phyloP scores from a whole-genome alignment of 345 rosid species.

The Lepidium sativum region DNA sequence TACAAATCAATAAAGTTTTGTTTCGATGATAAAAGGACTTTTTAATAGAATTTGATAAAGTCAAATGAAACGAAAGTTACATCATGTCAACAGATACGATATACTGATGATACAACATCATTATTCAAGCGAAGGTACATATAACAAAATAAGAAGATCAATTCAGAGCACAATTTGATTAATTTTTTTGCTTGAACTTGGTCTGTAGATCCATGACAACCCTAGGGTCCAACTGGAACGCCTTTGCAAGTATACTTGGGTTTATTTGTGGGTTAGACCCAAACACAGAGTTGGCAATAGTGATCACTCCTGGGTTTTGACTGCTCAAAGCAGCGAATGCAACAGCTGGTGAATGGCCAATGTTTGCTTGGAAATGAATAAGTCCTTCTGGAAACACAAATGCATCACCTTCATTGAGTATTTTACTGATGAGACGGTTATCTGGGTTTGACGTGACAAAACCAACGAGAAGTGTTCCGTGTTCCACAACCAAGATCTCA shows the following conservation, averaged over 20 bases:
- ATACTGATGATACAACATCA: not conserved
- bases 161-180: not conserved
- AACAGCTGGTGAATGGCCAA: not conserved
- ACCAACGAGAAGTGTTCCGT: not conserved
- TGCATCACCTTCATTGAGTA: not conserved
- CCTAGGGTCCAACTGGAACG: not conserved
- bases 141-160: not conserved
- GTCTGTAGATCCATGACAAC: not conserved
- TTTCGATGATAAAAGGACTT: no score
- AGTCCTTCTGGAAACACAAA: constrained; percentile 19
- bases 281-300: not conserved
- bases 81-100: not conserved
- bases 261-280: not conserved
- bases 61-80: not conserved
- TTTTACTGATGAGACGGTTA: not conserved
- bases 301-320: constrained; percentile 1
- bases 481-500: not conserved
- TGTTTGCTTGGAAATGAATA: not conserved
- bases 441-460: not conserved
- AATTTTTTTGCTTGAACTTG: not conserved
- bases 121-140: not conserved
- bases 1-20: no score
- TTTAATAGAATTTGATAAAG: not conserved
- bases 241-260: not conserved
- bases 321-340: constrained; percentile 4